These are phyloP conservation scores for Xylariales sp. DNA, from an alignment of 2,329 filamentous ascomycete genomes.

Conservation along the genomic window DNA sequence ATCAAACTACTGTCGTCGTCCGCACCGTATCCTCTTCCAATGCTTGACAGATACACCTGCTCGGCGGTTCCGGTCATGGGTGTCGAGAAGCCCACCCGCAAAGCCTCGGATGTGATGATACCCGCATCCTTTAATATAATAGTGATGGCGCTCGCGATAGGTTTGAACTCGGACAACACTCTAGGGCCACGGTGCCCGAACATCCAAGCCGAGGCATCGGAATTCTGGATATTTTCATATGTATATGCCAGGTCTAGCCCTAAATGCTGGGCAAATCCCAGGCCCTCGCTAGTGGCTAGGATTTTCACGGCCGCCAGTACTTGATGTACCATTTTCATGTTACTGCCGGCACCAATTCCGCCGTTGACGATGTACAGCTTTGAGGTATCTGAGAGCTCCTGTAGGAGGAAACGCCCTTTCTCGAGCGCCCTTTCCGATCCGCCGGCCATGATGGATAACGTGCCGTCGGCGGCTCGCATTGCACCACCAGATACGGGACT, in stretches of 20 bases:
- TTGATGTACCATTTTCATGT: slow-evolving; percentile 74
- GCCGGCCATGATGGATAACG: slow-evolving; percentile 80
- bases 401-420: slow-evolving; percentile 68
- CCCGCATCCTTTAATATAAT: slow-evolving; percentile 72
- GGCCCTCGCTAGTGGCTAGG: slow-evolving; percentile 67
- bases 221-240: slow-evolving; percentile 57
- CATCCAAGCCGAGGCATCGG: slow-evolving; percentile 70
- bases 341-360: slow-evolving; percentile 68
- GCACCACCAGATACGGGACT: slow-evolving; percentile 79
- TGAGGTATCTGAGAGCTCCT: slow-evolving; percentile 68
- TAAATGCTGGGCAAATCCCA: slow-evolving; percentile 68
- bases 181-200: slow-evolving; percentile 68
- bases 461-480: slow-evolving; percentile 75
- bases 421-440: slow-evolving; percentile 67
- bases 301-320: slow-evolving; percentile 73
- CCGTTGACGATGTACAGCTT: slow-evolving; percentile 73
- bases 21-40: slow-evolving; percentile 65
- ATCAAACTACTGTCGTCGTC: slow-evolving; percentile 60
- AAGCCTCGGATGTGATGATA: slow-evolving; percentile 75
- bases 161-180: slow-evolving; percentile 64
- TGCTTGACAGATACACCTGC: slow-evolving; percentile 70
- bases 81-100: slow-evolving; percentile 66
- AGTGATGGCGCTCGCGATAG: slow-evolving; percentile 67
- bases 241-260: slow-evolving; percentile 62
- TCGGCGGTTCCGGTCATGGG: slow-evolving; percentile 72